Evolutionary conservation across 805 yeast species (phyloP).

Genomic region (Metschnikowia noctiluminum): DNA sequence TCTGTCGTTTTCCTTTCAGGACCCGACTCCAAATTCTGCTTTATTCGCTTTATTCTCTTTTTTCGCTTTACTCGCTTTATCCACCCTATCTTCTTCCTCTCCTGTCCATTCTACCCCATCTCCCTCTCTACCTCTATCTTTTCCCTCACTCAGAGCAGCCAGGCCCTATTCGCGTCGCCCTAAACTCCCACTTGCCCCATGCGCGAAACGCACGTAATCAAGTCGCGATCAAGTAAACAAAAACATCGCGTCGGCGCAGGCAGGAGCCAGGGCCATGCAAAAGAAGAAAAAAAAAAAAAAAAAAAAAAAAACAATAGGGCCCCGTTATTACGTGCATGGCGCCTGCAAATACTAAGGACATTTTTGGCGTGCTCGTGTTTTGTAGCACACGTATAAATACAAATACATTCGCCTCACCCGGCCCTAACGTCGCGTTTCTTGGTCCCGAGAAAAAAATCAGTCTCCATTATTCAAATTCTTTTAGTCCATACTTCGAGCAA

Average conservation of each 20-base stretch:
- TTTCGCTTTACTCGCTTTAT: not conserved
- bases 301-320: no score
- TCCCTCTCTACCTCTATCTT: no score
- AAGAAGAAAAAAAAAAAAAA: no score
- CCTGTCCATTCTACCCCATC: no score
- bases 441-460: not conserved
- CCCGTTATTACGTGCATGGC: constrained; percentile 19
- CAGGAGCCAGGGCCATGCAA: no score
- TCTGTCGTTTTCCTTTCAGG: no score
- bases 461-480: no score
- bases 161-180: no score
- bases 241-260: constrained; percentile 4
- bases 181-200: no score
- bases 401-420: no score
- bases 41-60: not conserved
- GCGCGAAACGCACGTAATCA: constrained; percentile 12
- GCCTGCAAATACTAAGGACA: constrained; percentile 14
- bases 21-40: not conserved
- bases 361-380: not conserved
- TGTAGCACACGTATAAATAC: not conserved
- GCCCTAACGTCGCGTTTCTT: not conserved
- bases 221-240: constrained; percentile 7
- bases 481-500: not conserved
- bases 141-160: no score
- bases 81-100: no score